Percentiles rank a stretch among this genome's conserved stretches.
Conservation (phyloP, 1,139 yeast genomes). For the Ogataea hybrid region DNA sequence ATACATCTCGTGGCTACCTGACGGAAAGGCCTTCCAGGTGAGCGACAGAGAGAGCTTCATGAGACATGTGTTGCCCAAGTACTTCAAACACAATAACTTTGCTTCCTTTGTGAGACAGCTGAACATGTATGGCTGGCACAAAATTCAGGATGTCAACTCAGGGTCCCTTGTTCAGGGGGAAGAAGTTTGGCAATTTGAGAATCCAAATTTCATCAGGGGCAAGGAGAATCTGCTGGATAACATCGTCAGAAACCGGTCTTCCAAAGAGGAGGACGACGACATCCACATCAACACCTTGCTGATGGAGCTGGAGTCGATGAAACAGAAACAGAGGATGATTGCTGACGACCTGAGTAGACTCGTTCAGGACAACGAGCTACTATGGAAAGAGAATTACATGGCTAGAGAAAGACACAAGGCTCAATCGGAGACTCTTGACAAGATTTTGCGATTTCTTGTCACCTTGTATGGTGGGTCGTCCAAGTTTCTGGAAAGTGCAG, state of each 20-base stretch:
- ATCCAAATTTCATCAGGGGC: constrained; percentile 66
- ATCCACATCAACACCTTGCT: constrained; percentile 54
- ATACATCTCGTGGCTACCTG: constrained; percentile 79
- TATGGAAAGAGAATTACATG: constrained; percentile 86
- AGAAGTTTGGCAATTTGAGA: constrained; percentile 78
- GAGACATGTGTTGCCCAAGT: constrained; percentile 78
- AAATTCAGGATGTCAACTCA: constrained; percentile 74
- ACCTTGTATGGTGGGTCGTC: constrained; percentile 68
- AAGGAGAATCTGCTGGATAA: constrained; percentile 59
- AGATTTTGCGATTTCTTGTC: constrained; percentile 83
- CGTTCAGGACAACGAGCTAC: constrained; percentile 79
- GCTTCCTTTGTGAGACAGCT: constrained; percentile 94
- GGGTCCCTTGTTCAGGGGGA: constrained; percentile 60
- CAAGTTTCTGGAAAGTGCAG: constrained; percentile 39
- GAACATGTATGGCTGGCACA: constrained; percentile 98
- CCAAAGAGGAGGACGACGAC: constrained; percentile 44
- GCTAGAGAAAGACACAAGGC: constrained; percentile 82
- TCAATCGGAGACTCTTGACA: constrained; percentile 86
- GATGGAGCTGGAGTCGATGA: constrained; percentile 72
- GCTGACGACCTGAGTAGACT: constrained; percentile 82
- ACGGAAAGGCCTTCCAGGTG: constrained; percentile 84
- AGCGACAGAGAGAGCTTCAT: constrained; percentile 84
- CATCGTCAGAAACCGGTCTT: constrained; percentile 51
- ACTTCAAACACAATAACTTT: constrained; percentile 92
- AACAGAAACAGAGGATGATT: constrained; percentile 74